Evolutionary conservation across 2,329 filamentous ascomycete species (phyloP).

Genomic region (Cladosporium halotolerans): DNA sequence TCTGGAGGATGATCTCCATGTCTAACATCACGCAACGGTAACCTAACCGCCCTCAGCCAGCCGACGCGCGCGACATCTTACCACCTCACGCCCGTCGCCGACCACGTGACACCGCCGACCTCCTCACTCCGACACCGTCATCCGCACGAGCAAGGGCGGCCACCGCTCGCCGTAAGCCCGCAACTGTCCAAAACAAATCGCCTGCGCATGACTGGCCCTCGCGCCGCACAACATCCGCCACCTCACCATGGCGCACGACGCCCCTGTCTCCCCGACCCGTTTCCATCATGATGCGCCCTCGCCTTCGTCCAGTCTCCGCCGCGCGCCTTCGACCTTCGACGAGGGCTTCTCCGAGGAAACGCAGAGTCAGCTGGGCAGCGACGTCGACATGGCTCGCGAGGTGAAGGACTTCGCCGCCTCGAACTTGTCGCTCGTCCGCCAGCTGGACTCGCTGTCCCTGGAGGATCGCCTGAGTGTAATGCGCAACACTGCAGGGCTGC

Average conservation of each 20-base stretch:
- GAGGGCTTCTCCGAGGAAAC: conserved; percentile 79
- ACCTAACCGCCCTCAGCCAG: too few species aligned
- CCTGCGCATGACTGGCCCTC: conserved; percentile 5
- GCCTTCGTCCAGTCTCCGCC: conserved; percentile 17
- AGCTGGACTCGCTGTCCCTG: conserved; percentile 9
- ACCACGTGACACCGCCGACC: neutral
- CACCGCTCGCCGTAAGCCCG: neutral
- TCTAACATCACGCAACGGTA: too few species aligned
- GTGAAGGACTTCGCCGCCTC: conserved; percentile 12
- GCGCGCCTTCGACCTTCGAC: conserved; percentile 46
- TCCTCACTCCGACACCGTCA: neutral
- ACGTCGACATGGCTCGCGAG: conserved; percentile 26
- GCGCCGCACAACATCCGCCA: conserved; percentile 10
- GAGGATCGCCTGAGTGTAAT: conserved; percentile 4
- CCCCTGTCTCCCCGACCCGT: conserved; percentile 1
- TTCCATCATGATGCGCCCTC: conserved; percentile 6
- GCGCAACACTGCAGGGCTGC: conserved; percentile 5
- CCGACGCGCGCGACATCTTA: too few species aligned
- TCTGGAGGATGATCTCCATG: too few species aligned
- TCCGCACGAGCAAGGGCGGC: neutral
- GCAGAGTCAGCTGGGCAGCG: conserved; percentile 42
- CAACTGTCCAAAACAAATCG: neutral
- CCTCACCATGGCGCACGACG: conserved; percentile 4
- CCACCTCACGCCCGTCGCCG: too few species aligned
- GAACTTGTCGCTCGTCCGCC: conserved; percentile 2